Evolutionary conservation across 805 yeast species (phyloP), one percentile per base, ranked within the genome.

Genomic region (Candida rishiriensis): DNA sequence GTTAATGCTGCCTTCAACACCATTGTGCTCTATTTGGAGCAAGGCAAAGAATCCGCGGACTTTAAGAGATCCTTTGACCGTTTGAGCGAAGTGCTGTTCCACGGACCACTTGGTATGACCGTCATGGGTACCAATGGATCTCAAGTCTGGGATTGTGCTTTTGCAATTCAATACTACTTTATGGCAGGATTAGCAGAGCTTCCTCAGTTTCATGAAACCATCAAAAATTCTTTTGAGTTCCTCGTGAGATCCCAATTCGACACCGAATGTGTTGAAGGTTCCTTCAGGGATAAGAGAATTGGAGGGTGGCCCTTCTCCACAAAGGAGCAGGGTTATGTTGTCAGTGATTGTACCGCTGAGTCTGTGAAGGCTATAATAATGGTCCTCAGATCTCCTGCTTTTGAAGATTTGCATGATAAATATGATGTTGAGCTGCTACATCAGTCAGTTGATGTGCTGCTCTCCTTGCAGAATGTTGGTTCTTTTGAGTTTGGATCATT

Each of bases 231-330:
- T 0, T 89, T 79, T 59, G 67, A 74, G 42, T 93, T 88, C 60
- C 68, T 93, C 37, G 73, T 88, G 10, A 71, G 87, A 44, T 83
- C 96, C 1, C 99, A 93, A 56, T 90, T 93, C 61, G 84, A 83
- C 41, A 80, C 82, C 2, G 87, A 90, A 33, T 83, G 93, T 59
- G 86, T 65, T 3, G 76, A 72, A 2, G 95, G 89, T 9, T 80
- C 88, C 41, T 91, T 74, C 65, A 74, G 99, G 54, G 98, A 93
- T 59, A 75, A 73, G 46, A 70, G 98, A 41, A 72, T 69, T 35
- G 99, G 99, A 15, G 95, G 88, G 1, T 93, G 96, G 95, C 97
- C 97, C 0, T 93, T 91, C 61, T 86, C 96, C 40, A 93, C 98
- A 0, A 89, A 90, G 55, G 83, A 84, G 4, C 99, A 93, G 66